Evolutionary conservation across 805 yeast genomes (phyloP), one percentile per base, ranked within the genome.

Genomic region (Candida corydali): DNA sequence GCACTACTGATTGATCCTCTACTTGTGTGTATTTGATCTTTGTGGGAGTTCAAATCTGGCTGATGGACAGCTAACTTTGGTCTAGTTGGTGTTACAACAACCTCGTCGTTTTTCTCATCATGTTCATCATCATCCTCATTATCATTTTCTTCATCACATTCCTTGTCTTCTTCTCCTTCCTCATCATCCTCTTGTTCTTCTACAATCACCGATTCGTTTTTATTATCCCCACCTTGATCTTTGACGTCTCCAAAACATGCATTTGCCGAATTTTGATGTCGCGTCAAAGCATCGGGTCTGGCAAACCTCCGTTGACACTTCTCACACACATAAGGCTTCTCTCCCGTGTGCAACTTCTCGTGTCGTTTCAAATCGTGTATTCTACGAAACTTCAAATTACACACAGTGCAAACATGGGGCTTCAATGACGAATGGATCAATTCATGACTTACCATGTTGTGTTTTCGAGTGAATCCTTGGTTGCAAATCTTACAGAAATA

Each of bases 341-440:
- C 86, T 16, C 91, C 91, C 0, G 87, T 75, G 51, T 85, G 95
- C 24, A 81, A 65, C 55, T 81, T 81, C 39, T 74, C 75, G 50
- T 85, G 95, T 36, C 95, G 69, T 50, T 78, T 82, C 49, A 86
- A 65, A 54, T 86, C 94, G 54, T 84, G 89, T 20, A 77, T 70
- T 32, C 94, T 67, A 41, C 93, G 70, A 55, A 86, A 85, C 44
- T 68, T 73, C 32, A 75, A 63, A 36, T 69, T 61, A 50, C 95
- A 85, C 19, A 71, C 69, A 9, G 70, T 43, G 55, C 95, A 85
- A 17, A 62, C 56, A 56, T 71, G 83, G 2, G 88, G 86, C 51
- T 76, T 80, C 43, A 68, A 70, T 34, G 72, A 67, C 11, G 86
- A 70, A 55, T 83, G 93, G 24, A 80, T 82, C 44, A 82, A 57